Conservation (phyloP, 352 stramenopile genomes). For the Phytophthora citricola region DNA sequence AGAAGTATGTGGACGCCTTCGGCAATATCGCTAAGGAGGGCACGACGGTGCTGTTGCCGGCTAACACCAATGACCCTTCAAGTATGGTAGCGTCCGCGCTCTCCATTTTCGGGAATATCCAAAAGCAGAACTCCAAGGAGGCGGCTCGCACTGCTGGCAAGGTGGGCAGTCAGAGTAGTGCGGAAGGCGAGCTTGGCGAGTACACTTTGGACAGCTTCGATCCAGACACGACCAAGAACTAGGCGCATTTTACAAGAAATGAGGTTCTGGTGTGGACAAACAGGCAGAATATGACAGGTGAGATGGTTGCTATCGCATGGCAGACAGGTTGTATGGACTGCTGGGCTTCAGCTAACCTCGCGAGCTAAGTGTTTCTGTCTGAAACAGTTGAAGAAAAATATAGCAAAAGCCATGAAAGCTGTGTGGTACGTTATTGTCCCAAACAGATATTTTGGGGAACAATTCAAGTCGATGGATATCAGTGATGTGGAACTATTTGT, state of each 20-base stretch:
- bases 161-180: conserved; percentile 11
- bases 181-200: conserved; percentile 39
- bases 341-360: background rate
- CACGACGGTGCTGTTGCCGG: conserved; percentile 85
- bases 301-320: background rate
- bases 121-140: conserved; percentile 71
- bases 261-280: background rate
- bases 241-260: conserved; percentile 13
- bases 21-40: conserved; percentile 90
- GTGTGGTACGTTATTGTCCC: background rate
- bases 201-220: conserved; percentile 78
- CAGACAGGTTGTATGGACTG: conserved; percentile 3
- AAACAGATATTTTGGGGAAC: too few relatives aligned
- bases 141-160: conserved; percentile 31
- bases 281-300: conserved; percentile 9
- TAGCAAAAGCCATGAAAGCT: conserved; percentile 19
- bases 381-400: conserved; percentile 20
- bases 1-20: conserved; percentile 94
- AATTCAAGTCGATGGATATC: too few relatives aligned
- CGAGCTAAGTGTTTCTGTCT: background rate
- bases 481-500: conserved; percentile 5
- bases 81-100: conserved; percentile 91
- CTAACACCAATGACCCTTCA: conserved; percentile 85
- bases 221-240: conserved; percentile 41
- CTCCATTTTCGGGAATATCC: conserved; percentile 89